A percentile compares a stretch with the other conserved stretches of the same genome.
Conservation (phyloP, 805 yeast genomes). For the Spathaspora hagerdaliae region DNA sequence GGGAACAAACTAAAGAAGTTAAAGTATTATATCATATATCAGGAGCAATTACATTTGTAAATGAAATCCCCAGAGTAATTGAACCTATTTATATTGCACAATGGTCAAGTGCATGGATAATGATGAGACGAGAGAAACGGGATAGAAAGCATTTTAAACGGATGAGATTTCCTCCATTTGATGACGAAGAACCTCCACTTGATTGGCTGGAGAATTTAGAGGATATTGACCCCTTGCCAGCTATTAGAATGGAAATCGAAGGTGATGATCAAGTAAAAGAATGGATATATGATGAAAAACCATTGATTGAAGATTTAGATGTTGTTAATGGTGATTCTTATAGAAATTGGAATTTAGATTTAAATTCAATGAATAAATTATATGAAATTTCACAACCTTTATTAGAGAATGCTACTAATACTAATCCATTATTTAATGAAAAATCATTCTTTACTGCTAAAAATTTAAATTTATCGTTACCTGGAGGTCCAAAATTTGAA, state of each 20-base stretch:
- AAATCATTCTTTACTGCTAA: constrained; percentile 86
- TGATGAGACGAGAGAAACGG: constrained; percentile 91
- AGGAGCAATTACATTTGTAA: constrained; percentile 94
- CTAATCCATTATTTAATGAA: constrained; percentile 69
- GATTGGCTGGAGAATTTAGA: constrained; percentile 79
- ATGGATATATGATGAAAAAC: constrained; percentile 80
- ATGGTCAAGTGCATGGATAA: constrained; percentile 92
- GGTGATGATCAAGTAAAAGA: constrained; percentile 61
- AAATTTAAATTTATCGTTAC: constrained; percentile 79
- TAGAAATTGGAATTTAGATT: constrained; percentile 61
- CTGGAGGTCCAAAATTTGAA: constrained; percentile 96
- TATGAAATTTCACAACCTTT: constrained; percentile 71
- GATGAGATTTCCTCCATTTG: constrained; percentile 92
- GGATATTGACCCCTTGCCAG: constrained; percentile 66
- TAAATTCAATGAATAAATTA: constrained; percentile 60
- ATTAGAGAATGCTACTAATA: constrained; percentile 61
- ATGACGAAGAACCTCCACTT: constrained; percentile 94
- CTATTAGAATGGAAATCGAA: constrained; percentile 62
- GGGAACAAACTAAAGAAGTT: constrained; percentile 88
- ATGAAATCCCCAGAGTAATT: constrained; percentile 86
- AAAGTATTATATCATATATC: constrained; percentile 83
- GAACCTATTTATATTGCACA: constrained; percentile 91
- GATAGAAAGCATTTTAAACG: constrained; percentile 88
- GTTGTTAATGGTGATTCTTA: constrained; percentile 77
- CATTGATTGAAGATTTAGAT: constrained; percentile 54